Conservation (phyloP, 495 filamentous ascomycete species). For the Penicillium desertorum region DNA sequence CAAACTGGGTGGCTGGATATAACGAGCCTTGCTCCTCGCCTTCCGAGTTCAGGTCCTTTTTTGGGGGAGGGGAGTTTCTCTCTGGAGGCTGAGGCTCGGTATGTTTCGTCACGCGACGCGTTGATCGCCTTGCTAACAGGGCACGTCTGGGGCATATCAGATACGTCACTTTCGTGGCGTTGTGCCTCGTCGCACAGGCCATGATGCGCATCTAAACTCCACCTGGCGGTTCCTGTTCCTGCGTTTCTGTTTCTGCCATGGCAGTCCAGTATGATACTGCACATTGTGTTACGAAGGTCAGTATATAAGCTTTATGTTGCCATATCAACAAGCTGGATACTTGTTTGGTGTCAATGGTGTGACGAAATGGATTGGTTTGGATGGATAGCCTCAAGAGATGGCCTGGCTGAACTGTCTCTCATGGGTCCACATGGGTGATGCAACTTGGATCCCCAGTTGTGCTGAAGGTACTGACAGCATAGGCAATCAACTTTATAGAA, state of each 20-base stretch:
- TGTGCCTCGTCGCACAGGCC: conserved; percentile 25
- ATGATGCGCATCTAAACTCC: conserved; percentile 21
- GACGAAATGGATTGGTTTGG: not conserved
- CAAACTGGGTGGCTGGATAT: not conserved
- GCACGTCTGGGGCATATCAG: conserved; percentile 6
- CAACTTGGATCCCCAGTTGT: not conserved
- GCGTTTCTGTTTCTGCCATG: conserved; percentile 5
- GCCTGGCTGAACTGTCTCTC: not conserved
- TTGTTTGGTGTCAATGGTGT: conserved; percentile 4
- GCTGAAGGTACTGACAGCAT: not conserved
- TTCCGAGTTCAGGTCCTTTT: not conserved
- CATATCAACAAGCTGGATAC: conserved; percentile 22
- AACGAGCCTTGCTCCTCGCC: not conserved
- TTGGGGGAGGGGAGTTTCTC: not conserved
- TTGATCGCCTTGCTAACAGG: not conserved
- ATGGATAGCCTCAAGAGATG: not conserved
- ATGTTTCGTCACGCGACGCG: not conserved
- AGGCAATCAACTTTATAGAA: not conserved
- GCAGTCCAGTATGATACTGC: conserved; percentile 19
- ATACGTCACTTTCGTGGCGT: conserved; percentile 26
- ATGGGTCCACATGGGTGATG: not conserved
- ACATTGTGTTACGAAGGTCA: conserved; percentile 6
- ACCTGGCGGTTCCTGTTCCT: conserved; percentile 16
- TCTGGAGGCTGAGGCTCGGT: not conserved
- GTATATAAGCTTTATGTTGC: conserved; percentile 14